Evolutionary conservation across 495 filamentous ascomycete species (phyloP).

Genomic region (Hypoxylon crocopeplum): DNA sequence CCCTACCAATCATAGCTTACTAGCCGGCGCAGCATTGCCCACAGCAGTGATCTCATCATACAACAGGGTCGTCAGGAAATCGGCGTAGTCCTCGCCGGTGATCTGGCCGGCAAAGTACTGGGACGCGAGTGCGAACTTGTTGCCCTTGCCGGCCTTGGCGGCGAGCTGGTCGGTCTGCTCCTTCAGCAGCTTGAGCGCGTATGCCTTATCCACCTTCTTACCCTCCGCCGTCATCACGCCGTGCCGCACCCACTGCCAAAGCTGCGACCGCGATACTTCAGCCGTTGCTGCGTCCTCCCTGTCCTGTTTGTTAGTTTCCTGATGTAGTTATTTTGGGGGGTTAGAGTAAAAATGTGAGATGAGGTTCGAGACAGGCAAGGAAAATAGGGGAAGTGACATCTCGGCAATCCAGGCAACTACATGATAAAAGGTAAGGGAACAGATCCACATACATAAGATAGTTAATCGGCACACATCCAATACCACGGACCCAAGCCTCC

Average conservation of each 20-base stretch:
- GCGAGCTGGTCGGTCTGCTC: slow-evolving; percentile 84
- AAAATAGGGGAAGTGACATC: slow-evolving; percentile 3
- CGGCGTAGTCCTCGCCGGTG: slow-evolving; percentile 95
- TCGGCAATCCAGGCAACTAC: too few species aligned
- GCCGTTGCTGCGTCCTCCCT: slow-evolving; percentile 96
- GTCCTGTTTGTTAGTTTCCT: slow-evolving; percentile 30
- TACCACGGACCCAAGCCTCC: slow-evolving; percentile 95
- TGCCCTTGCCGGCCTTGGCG: slow-evolving; percentile 80
- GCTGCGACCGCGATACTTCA: slow-evolving; percentile 88
- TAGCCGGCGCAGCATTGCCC: slow-evolving; percentile 70
- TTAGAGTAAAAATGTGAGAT: too few species aligned
- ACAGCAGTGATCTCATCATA: slow-evolving; percentile 96
- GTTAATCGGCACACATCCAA: slow-evolving; percentile 98
- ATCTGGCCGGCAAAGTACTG: slow-evolving; percentile 93
- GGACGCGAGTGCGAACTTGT: slow-evolving; percentile 89
- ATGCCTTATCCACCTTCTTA: slow-evolving; percentile 90
- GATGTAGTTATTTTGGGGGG: neutral
- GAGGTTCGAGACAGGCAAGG: too few species aligned
- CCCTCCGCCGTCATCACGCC: slow-evolving; percentile 86
- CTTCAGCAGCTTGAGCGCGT: slow-evolving; percentile 80
- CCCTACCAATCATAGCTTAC: slow-evolving; percentile 68
- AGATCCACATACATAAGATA: slow-evolving; percentile 77
- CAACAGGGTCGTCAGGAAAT: slow-evolving; percentile 90
- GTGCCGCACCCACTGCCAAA: slow-evolving; percentile 97
- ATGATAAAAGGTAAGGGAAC: neutral